Conservation (phyloP, 768 basidiomycete genomes). For the Mrakia hoshinonis region DNA sequence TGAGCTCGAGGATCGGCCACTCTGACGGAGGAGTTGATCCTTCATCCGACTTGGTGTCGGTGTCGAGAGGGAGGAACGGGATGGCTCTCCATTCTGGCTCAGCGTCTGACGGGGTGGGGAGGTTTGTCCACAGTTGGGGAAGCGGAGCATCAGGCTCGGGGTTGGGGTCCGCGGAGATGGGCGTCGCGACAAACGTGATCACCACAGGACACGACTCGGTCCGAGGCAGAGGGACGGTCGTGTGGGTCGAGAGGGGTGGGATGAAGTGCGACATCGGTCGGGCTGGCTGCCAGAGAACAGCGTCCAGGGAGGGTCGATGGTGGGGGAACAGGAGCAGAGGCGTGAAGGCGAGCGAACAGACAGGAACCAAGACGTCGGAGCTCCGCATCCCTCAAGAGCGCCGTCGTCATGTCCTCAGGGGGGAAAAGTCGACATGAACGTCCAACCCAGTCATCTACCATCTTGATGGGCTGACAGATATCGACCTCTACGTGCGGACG, state of each 20-base stretch:
- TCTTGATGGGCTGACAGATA: too few species aligned
- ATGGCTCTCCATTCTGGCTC: background rate
- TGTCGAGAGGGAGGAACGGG: background rate
- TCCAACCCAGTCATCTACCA: too few species aligned
- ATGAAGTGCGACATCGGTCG: background rate
- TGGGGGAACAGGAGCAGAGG: too few species aligned
- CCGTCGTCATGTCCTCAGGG: too few species aligned
- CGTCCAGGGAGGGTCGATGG: too few species aligned
- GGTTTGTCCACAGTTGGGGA: background rate
- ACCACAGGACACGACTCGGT: background rate
- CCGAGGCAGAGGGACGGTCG: background rate
- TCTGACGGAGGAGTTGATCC: background rate
- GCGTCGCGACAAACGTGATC: background rate
- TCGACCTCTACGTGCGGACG: too few species aligned
- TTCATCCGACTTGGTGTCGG: too few species aligned
- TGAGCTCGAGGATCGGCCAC: background rate
- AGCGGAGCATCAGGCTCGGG: background rate
- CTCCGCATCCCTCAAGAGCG: too few species aligned
- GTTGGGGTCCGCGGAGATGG: background rate
- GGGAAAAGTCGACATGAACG: too few species aligned
- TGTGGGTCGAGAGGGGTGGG: background rate
- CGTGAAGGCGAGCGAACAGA: too few species aligned
- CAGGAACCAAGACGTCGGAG: too few species aligned
- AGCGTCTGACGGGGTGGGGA: background rate
- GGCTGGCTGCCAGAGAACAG: too few species aligned